Base-by-base conservation (phyloP, 768 basidiomycete genomes). In the Suillus discolor region DNA sequence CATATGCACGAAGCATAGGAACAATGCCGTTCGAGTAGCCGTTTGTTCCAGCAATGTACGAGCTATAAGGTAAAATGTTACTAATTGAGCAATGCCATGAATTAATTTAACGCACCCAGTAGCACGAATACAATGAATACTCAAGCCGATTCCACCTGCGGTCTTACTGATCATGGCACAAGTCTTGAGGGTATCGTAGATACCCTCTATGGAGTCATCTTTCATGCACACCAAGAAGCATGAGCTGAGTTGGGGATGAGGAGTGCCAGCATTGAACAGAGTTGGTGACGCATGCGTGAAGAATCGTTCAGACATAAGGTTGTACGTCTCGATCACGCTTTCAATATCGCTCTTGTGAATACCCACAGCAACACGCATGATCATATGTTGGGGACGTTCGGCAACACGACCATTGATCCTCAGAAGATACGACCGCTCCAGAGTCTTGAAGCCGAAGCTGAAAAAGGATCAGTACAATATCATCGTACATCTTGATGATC, bases 111-210 rank as follows among this genome's bases (percentile, higher is more conserved):
- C 87, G 34, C 72, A 94, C 93, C 93, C 94, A 53, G 93, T 98
- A 15, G 97, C 96, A 62, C 97, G 91, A 71, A 99, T 98, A 77
- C 91, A 92, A 81, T 98, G 96, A 68, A 99, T 97, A 78, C 84
- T 94, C 67, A 99, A 80, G 61, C 97, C 97, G 75, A 99, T 98
- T 62, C 97, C 97, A 72, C 97, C 97, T 31, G 97, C 97, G 6
- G 96, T 97, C 84, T 99, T 99, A 75, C 95, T 97, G 77, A 99
- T 99, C 92, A 98, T 93, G 5, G 97, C 97, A 74, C 97, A 99
- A 67, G 87, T 93, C 84, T 98, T 99, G 71, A 99, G 84, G 1
- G 97, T 99, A 71, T 99, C 97, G 77, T 99, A 99, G 79, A 99
- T 99, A 23, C 97, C 97, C 71, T 99, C 97, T 65, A 99, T 99